Evolutionary conservation across 768 basidiomycete genomes (phyloP).

Genomic region (Russula ochroleuca): DNA sequence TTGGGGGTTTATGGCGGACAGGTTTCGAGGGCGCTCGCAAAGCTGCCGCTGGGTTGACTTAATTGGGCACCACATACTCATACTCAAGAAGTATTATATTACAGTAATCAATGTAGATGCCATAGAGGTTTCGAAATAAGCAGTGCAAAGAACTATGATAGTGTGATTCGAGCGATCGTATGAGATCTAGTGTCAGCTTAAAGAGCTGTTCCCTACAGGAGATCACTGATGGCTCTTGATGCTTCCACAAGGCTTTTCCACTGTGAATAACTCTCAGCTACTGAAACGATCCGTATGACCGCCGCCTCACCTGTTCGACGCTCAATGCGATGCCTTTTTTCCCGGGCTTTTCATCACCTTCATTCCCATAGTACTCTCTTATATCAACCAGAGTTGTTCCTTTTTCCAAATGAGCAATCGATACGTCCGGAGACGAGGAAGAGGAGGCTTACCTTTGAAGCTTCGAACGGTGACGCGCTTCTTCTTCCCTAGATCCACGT

Average conservation of each 20-base stretch:
- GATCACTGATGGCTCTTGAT: conserved; percentile 8
- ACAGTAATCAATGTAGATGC: conserved; percentile 9
- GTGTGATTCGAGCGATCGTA: not conserved
- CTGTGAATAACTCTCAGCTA: conserved; percentile 35
- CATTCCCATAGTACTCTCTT: conserved; percentile 61
- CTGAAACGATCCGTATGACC: not conserved
- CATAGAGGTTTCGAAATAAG: conserved; percentile 10
- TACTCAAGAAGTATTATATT: conserved; percentile 25
- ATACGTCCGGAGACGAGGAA: conserved; percentile 31
- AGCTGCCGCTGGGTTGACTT: conserved; percentile 65
- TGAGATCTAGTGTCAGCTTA: not conserved
- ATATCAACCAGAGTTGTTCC: conserved; percentile 62
- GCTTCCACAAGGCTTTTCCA: conserved; percentile 22
- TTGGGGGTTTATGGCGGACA: conserved; percentile 52
- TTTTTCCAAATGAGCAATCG: conserved; percentile 28
- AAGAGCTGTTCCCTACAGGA: conserved; percentile 8
- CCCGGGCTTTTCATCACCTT: conserved; percentile 61
- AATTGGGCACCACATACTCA: conserved; percentile 11
- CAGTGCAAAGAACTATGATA: not conserved
- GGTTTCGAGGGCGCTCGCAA: conserved; percentile 64
- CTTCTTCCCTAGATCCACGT: conserved; percentile 67
- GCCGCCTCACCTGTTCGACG: conserved; percentile 53
- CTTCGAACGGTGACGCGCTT: conserved; percentile 55
- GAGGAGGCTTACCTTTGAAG: conserved; percentile 41
- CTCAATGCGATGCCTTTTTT: conserved; percentile 75